A percentile compares a stretch with the other conserved stretches of the same genome.
These are phyloP conservation scores for Collybia sp. DNA, from an alignment of 768 basidiomycete genomes.

Conservation along the genomic window DNA sequence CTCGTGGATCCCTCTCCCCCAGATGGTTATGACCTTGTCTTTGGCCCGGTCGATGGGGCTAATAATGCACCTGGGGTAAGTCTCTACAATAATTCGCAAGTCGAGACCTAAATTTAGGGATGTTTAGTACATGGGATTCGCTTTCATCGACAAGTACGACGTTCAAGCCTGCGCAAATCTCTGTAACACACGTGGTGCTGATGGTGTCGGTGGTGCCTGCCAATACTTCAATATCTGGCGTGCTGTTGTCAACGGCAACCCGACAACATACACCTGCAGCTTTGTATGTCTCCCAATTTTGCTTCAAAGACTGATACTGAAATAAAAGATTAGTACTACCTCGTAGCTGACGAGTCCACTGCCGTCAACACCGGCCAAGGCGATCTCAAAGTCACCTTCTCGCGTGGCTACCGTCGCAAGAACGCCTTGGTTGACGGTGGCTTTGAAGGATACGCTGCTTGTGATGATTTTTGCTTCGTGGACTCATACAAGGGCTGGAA, in stretches of 20 bases:
- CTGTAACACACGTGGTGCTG: conserved; percentile 38
- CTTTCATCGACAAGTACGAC: conserved; percentile 43
- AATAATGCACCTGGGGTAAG: conserved; percentile 32
- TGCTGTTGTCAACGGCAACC: conserved; percentile 38
- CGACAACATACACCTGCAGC: conserved; percentile 45
- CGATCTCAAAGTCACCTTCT: conserved; percentile 38
- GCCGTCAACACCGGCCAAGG: conserved; percentile 45
- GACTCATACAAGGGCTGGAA: conserved; percentile 31
- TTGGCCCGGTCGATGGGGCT: conserved; percentile 39
- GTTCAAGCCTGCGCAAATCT: conserved; percentile 37
- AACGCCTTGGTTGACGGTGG: conserved; percentile 34
- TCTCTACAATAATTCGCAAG: neutral
- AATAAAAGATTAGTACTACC: conserved; percentile 30
- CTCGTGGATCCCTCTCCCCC: conserved; percentile 34
- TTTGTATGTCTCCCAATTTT: conserved; percentile 27
- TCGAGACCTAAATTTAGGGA: conserved; percentile 4
- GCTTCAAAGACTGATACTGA: neutral
- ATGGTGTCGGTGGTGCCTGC: conserved; percentile 38
- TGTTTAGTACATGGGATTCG: conserved; percentile 46
- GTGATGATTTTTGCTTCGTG: conserved; percentile 37
- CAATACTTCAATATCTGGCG: conserved; percentile 53
- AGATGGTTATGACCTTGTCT: conserved; percentile 40
- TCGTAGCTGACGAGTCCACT: conserved; percentile 35
- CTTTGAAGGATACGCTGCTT: conserved; percentile 35
- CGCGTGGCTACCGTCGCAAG: conserved; percentile 40